Base-by-base conservation (phyloP, 345 rosid species). In the Xanthoceras sorbifolium region DNA sequence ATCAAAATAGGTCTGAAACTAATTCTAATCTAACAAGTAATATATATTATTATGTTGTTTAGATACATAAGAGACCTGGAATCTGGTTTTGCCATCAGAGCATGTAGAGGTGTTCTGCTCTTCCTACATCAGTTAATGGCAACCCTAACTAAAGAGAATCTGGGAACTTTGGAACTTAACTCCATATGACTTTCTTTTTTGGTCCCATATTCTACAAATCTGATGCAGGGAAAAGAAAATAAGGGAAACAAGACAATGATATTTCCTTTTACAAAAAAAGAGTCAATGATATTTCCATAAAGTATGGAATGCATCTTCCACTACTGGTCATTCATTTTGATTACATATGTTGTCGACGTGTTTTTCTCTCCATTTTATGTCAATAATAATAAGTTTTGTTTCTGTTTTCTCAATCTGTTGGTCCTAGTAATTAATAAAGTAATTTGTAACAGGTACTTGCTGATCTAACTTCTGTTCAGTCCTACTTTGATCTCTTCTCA, bases 401-500 rank as follows among this genome's bases (percentile, higher is more conserved):
- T 64, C 64, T 67, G 65, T 70, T 26, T 40, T 62, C 68, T 6
- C 5, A 29, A 31, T 23, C 20, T 36, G 71, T 28, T 46, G 70
- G 25, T 48, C 15, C 71, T 68, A 61, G 28, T 52, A 23, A 28
- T 64, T 42, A 18, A 64, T 64, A 20, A 14, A 60, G 64, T 75
- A 11, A 55, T 73, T 55, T 77, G 72, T 80, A 62, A 44, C 90
- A 91, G 97, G 89, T 93, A 64, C 81, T 87, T 64, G 79, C 92
- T 31, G 85, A 86, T 87, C 82, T 93, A 76, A 85, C 97, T 77
- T 89, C 92, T 72, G 90, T 88, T 74, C 79, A 84, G 73, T 86
- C 95, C 40, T 93, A 88, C 86, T 85, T 86, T 75, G 94, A 88
- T 69, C 80, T 86, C 70, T 86, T 91, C 78, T 84, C 92, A 28